These are phyloP conservation scores for Rugonectria rugulosa DNA, from an alignment of 2,329 filamentous ascomycete species.

Conservation along the genomic window DNA sequence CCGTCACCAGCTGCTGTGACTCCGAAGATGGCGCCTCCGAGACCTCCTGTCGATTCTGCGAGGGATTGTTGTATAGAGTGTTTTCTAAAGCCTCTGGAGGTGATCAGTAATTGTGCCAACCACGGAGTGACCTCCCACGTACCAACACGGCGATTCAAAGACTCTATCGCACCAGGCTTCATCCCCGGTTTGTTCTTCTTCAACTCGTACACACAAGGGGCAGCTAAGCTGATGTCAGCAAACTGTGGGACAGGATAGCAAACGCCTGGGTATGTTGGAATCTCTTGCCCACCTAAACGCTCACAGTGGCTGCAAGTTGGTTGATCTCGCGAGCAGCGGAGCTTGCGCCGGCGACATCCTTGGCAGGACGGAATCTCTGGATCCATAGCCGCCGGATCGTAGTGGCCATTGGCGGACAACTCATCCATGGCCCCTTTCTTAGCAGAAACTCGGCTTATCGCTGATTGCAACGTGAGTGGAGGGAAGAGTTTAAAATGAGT, in stretches of 20 bases:
- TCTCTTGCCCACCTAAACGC: constrained; percentile 40
- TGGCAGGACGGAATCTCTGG: constrained; percentile 1
- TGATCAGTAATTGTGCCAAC: too few species aligned
- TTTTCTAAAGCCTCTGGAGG: background rate
- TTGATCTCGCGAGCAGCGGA: constrained; percentile 8
- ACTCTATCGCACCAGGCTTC: constrained; percentile 19
- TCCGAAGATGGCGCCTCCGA: constrained; percentile 1
- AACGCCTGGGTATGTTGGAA: constrained; percentile 31
- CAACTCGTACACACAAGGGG: constrained; percentile 18
- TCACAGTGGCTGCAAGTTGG: constrained; percentile 11
- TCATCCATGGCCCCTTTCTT: too few species aligned
- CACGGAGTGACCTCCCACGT: background rate
- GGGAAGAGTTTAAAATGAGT: too few species aligned
- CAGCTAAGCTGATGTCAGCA: background rate
- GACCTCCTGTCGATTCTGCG: background rate
- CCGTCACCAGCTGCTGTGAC: constrained; percentile 22
- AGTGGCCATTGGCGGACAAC: background rate
- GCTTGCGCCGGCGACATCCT: constrained; percentile 11
- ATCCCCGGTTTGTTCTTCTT: constrained; percentile 25
- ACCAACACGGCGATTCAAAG: constrained; percentile 17
- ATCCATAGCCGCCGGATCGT: too few species aligned
- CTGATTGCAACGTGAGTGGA: too few species aligned
- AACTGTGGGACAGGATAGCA: background rate
- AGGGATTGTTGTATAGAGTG: background rate
- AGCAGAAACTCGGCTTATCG: too few species aligned